Evolutionary conservation across 2,329 filamentous ascomycete species (phyloP), one percentile per base, ranked within the genome.

Genomic region (Trichoderma sp.): DNA sequence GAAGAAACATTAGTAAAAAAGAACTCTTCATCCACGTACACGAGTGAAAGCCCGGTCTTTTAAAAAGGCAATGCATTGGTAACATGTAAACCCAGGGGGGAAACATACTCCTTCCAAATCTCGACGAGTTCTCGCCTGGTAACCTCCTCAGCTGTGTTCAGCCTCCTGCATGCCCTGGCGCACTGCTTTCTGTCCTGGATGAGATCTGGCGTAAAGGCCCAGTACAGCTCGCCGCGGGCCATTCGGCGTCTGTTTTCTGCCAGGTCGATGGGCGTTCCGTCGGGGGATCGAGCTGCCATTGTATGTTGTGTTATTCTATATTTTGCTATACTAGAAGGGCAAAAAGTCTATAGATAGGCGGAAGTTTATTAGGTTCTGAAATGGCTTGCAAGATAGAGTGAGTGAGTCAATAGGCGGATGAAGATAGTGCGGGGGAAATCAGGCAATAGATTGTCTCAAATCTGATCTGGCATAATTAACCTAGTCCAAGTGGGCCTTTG

Each of bases 41-140:
- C 13, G 30, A 2, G 30, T 32, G 8, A 32, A 32, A 32, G 8
- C 30, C 8, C 8, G 3, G 30, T 61, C 12, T 20, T 9, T 36
- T 13, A 8, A 43, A 43, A 43, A 12, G 20, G 3, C n/a, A n/a
- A n/a, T n/a, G n/a, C n/a, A n/a, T n/a, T n/a, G n/a, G n/a, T n/a
- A n/a, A n/a, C n/a, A n/a, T n/a, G n/a, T n/a, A n/a, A n/a, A n/a
- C n/a, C n/a, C n/a, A n/a, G n/a, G n/a, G n/a, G n/a, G n/a, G n/a
- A n/a, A n/a, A 59, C 88, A 84, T 85, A 94, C 92, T 90, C 87
- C 81, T 87, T 88, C 87, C 90, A 94, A 55, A 94, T 81, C 77
- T 92, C 87, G 1, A 92, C 85, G 47, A 89, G 82, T 39, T 84
- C 84, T 72, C 92, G 84, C 63, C 92, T 85, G 2, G 36, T 20